Evolutionary conservation across 768 basidiomycete species (phyloP).

Genomic region (Mycena epipterygia): DNA sequence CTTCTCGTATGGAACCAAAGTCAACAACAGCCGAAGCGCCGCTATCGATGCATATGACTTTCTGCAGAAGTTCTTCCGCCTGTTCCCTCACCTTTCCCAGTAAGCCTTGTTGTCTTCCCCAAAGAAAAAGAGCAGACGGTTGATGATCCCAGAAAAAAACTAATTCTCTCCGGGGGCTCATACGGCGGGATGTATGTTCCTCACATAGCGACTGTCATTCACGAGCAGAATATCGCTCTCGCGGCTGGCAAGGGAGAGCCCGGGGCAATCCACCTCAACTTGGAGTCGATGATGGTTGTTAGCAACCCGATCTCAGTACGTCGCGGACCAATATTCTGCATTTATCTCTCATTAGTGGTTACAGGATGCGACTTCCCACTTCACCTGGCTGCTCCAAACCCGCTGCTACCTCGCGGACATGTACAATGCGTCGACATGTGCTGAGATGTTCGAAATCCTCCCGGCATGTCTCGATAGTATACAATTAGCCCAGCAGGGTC

Average conservation of each 20-base stretch:
- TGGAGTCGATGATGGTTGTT: slow-evolving; percentile 51
- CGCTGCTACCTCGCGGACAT: slow-evolving; percentile 43
- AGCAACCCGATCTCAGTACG: slow-evolving; percentile 46
- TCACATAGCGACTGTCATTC: slow-evolving; percentile 52
- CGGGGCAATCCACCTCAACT: slow-evolving; percentile 43
- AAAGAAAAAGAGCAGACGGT: too few species aligned
- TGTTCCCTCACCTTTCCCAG: slow-evolving; percentile 37
- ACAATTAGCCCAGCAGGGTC: slow-evolving; percentile 1
- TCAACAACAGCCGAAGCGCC: slow-evolving; percentile 48
- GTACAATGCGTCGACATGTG: slow-evolving; percentile 47
- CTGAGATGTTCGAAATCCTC: slow-evolving; percentile 37
- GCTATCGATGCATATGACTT: slow-evolving; percentile 53
- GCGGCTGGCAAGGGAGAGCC: slow-evolving; percentile 34
- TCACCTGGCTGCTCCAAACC: slow-evolving; percentile 46
- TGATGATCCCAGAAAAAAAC: slow-evolving; percentile 33
- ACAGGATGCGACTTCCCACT: slow-evolving; percentile 47
- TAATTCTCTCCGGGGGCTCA: slow-evolving; percentile 46
- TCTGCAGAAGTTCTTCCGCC: slow-evolving; percentile 48
- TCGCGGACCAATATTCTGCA: not conserved
- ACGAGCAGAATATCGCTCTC: slow-evolving; percentile 47
- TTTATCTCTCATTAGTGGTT: too few species aligned
- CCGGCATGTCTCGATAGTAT: slow-evolving; percentile 44
- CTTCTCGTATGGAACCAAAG: slow-evolving; percentile 49
- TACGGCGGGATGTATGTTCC: slow-evolving; percentile 54
- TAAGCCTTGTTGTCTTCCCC: not conserved